A percentile compares a stretch with the other conserved stretches of the same genome.
Conservation (phyloP, 495 filamentous ascomycete genomes). For the Annulohypoxylon bovei region DNA sequence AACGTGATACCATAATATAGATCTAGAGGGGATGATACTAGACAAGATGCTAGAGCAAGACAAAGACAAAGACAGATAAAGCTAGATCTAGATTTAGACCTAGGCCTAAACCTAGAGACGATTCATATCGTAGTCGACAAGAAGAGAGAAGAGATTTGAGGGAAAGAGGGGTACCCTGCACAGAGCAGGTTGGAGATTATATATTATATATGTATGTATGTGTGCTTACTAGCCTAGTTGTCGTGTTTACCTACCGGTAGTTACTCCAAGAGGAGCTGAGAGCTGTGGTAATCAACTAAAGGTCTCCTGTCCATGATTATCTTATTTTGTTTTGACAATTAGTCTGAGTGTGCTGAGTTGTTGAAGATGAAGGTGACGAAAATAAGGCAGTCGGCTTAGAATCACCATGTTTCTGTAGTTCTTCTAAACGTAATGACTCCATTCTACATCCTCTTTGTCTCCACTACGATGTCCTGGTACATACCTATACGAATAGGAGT, state of each 20-base stretch:
- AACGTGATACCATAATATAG: constrained; percentile 40
- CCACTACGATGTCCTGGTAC: constrained; percentile 4
- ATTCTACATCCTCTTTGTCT: constrained; percentile 4
- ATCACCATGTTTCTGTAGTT: constrained; percentile 21
- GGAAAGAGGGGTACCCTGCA: constrained; percentile 7
- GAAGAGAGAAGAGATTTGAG: constrained; percentile 6
- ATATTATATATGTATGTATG: constrained; percentile 1
- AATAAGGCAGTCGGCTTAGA: constrained; percentile 1
- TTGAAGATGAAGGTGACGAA: neutral
- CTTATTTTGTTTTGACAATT: neutral
- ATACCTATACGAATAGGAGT: neutral
- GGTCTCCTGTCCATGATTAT: neutral
- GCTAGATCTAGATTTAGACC: constrained; percentile 33
- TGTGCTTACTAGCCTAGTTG: constrained; percentile 29
- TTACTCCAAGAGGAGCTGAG: neutral
- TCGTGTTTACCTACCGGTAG: constrained; percentile 2
- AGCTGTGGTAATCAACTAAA: constrained; percentile 11
- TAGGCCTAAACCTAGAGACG: constrained; percentile 29
- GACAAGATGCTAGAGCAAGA: constrained; percentile 19
- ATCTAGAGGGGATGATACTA: constrained; percentile 12
- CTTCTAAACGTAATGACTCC: constrained; percentile 9
- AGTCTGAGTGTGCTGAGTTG: neutral
- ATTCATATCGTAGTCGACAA: constrained; percentile 12
- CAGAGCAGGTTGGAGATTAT: constrained; percentile 16
- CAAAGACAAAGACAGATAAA: neutral